Evolutionary conservation across 495 filamentous ascomycete species (phyloP).

Genomic region (Bryoglossum gracile): DNA sequence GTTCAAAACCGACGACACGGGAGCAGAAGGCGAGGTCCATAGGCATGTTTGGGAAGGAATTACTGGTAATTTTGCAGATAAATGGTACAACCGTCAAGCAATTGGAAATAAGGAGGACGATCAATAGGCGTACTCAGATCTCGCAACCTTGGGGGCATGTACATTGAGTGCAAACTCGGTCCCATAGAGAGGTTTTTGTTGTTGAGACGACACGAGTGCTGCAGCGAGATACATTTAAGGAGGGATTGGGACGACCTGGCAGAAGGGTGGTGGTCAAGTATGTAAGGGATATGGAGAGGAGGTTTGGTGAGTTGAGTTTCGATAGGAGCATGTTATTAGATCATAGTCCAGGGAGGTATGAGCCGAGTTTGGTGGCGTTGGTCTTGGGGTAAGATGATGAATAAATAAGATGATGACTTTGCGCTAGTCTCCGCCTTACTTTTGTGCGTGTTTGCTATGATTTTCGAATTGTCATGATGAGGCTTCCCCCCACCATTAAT

Average conservation of each 20-base stretch:
- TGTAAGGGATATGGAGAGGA: slow-evolving; percentile 55
- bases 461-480: no score
- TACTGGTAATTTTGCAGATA: slow-evolving; percentile 35
- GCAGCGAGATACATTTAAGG: slow-evolving; percentile 13
- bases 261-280: slow-evolving; percentile 59
- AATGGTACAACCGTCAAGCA: slow-evolving; percentile 33
- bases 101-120: slow-evolving; percentile 41
- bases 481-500: no score
- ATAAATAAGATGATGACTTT: no score
- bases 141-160: slow-evolving; percentile 56
- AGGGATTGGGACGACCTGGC: slow-evolving; percentile 50
- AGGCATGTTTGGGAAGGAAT: slow-evolving; percentile 57
- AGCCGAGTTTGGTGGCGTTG: slow-evolving; percentile 49
- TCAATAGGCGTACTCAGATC: slow-evolving; percentile 61
- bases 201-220: slow-evolving; percentile 58
- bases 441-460: no score
- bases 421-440: no score
- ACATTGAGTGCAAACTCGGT: slow-evolving; percentile 61
- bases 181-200: slow-evolving; percentile 70
- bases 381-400: no score
- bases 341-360: slow-evolving; percentile 70
- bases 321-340: slow-evolving; percentile 66
- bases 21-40: slow-evolving; percentile 57
- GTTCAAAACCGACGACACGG: slow-evolving; percentile 62
- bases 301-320: slow-evolving; percentile 65